These are phyloP conservation scores for Lipomyces japonicus DNA, from an alignment of 805 yeast species.

Conservation along the genomic window DNA sequence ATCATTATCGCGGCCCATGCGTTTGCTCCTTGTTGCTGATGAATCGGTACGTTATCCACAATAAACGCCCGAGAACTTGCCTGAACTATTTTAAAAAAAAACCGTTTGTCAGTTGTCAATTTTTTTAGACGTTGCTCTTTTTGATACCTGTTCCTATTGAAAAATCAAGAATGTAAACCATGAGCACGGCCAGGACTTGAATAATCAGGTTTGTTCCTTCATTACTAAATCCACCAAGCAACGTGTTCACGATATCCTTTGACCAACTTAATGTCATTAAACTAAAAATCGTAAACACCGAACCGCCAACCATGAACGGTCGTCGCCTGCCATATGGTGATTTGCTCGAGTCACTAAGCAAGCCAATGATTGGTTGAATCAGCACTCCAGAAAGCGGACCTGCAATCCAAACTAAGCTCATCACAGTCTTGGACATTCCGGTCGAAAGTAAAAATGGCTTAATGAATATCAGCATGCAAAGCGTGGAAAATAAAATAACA, in stretches of 20 bases:
- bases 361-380: slow-evolving; percentile 63
- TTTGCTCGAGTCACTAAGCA: slow-evolving; percentile 51
- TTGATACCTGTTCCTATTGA: slow-evolving; percentile 41
- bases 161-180: slow-evolving; percentile 54
- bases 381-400: slow-evolving; percentile 62
- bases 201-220: slow-evolving; percentile 37
- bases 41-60: slow-evolving; percentile 56
- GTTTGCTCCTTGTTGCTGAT: slow-evolving; percentile 56
- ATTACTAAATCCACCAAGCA: slow-evolving; percentile 41
- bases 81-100: slow-evolving; percentile 45
- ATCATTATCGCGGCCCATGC: slow-evolving; percentile 68
- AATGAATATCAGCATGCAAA: background rate
- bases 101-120: background rate
- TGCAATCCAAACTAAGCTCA: slow-evolving; percentile 63
- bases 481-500: background rate
- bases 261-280: slow-evolving; percentile 48
- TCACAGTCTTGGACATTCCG: slow-evolving; percentile 54
- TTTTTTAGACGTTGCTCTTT: background rate
- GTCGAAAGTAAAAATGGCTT: slow-evolving; percentile 53
- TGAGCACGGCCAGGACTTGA: slow-evolving; percentile 50
- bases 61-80: slow-evolving; percentile 59
- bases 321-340: slow-evolving; percentile 50
- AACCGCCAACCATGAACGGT: slow-evolving; percentile 57
- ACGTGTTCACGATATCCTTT: slow-evolving; percentile 39
- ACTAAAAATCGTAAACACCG: slow-evolving; percentile 46